Evolutionary conservation across 2,329 filamentous ascomycete genomes (phyloP), one percentile per base, ranked within the genome.

Genomic region (Cladorrhinum sp.): DNA sequence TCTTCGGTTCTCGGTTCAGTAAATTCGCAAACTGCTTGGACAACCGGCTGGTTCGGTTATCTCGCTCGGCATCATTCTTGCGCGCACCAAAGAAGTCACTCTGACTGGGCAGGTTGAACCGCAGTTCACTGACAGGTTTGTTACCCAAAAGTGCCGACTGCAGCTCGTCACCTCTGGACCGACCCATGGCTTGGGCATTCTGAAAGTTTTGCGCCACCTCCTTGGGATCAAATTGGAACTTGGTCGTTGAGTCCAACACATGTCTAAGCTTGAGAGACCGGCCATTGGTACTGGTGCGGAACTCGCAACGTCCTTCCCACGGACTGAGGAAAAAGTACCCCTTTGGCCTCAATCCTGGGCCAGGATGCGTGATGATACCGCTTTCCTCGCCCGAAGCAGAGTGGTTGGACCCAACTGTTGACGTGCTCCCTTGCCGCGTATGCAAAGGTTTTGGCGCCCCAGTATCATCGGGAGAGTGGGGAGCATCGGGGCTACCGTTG

Each of bases 301-400:
- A 98, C 63, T 93, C 90, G 75, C 94, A 98, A 48, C 84, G 83
- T 16, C 91, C 90, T 63, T 91, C 87, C 94, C 94, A 98, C 0
- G 92, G 93, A 48, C 90, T 95, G 20, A 80, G 77, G 71, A 97
- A 97, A 1, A 86, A 83, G 74, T 96, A 96, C 18, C 87, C 89
- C 30, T 82, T 81, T 0, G 86, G 80, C 58, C 78, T 83, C 63
- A 80, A 76, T 18, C 76, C 81, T 0, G 78, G 77, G 0, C 77
- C 77, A 0, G 80, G 78, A 1, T 76, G 72, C 1, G 78, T 77
- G 58, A 79, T 74, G 60, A 57, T 18, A 60, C 56, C 3, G 49
- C 50, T 23, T 54, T 57, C 46, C 64, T 62, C 20, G 58, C 56
- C 54, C 5, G 54, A 57, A 12, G 61, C 56, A n/a, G 71, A 71